Conservation (phyloP, 768 basidiomycete genomes). For the Mycena kentingensis region DNA sequence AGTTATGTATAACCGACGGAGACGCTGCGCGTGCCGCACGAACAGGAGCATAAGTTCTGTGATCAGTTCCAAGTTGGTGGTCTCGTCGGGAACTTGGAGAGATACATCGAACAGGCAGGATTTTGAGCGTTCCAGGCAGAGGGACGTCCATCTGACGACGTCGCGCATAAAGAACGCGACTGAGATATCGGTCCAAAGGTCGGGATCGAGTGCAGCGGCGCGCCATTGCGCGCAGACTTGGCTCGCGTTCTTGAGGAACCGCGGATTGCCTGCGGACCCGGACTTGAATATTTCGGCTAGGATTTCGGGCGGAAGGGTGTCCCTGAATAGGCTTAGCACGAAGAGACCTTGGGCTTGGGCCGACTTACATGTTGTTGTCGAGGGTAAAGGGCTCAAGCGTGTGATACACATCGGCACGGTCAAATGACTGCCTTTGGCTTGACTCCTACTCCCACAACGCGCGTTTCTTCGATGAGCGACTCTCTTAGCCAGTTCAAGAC, state of each 20-base stretch:
- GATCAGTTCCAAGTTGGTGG: constrained; percentile 6
- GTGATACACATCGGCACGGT: too few relatives aligned
- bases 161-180: constrained; percentile 10
- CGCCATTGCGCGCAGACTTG: constrained; percentile 12
- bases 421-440: too few relatives aligned
- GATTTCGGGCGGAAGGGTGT: constrained; percentile 7
- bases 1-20: constrained; percentile 12
- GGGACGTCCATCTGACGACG: constrained; percentile 2
- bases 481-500: background rate
- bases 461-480: background rate
- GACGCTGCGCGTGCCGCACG: constrained; percentile 13
- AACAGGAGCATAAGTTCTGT: constrained; percentile 18
- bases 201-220: constrained; percentile 12
- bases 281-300: constrained; percentile 18
- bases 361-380: too few relatives aligned
- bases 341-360: too few relatives aligned
- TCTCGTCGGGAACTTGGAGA: constrained; percentile 6
- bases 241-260: constrained; percentile 9
- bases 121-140: constrained; percentile 19
- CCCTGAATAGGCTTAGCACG: too few relatives aligned
- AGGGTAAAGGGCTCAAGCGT: constrained; percentile 1
- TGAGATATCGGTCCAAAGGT: constrained; percentile 14
- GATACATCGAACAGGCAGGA: constrained; percentile 21
- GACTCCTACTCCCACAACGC: background rate
- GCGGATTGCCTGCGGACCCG: constrained; percentile 1